Evolutionary conservation across 345 rosid species (phyloP), one percentile per base, ranked within the genome.

Genomic region (Eucalyptus sideroxylon): DNA sequence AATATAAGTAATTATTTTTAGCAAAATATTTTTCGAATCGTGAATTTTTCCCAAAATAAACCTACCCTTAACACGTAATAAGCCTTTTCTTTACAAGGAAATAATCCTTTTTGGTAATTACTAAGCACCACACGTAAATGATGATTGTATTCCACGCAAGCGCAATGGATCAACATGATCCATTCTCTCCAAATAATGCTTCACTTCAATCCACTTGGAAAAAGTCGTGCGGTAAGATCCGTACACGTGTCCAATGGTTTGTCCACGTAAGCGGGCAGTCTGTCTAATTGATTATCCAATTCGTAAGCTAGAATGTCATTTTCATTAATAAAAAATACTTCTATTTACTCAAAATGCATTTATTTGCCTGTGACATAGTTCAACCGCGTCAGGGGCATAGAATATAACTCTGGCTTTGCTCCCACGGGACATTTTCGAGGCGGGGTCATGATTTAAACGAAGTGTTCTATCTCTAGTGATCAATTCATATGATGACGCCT

Each of bases 61-160:
- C 0, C 0, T 0, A 34, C 4, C 13, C 7, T 72, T 34, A 21
- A 11, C 21, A 19, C 3, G 24, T 19, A 69, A 17, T 27, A 34
- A 69, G 14, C 82, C 81, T 7, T 69, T 34, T 69, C 47, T 40
- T 37, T 6, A 40, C 45, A 37, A 77, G 30, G 0, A 72, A 40
- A 19, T 40, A 11, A 77, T 10, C 2, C 5, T 77, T 40, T 77
- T 11, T 77, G 83, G 16, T 77, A 77, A 77, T 77, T 77, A 77
- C 30, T 21, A 40, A 77, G 47, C 47, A 21, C 47, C 47, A 3
- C 47, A 37, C 47, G 9, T 21, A 3, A 21, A 40, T 77, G 85
- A 77, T 40, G 30, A 77, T 40, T 40, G 16, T 21, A 40, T 77
- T 77, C 85, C 85, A 77, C 30, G 85, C 44, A 37, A 37, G 8